Evolutionary conservation across 2,329 filamentous ascomycete genomes (phyloP).

Genomic region (Fusarium virguliforme): DNA sequence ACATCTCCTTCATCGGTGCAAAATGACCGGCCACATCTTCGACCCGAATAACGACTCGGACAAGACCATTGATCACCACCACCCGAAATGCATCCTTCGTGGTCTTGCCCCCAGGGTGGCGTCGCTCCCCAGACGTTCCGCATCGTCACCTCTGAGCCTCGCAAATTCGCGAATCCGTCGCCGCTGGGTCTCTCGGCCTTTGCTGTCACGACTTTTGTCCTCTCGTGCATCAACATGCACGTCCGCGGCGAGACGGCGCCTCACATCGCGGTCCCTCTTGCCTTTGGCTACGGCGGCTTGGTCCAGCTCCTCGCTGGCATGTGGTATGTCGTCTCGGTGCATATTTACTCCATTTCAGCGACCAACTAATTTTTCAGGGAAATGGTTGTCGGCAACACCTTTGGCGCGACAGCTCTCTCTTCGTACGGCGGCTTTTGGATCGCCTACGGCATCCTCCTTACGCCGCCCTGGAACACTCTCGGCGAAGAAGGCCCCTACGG

Average conservation of each 20-base stretch:
- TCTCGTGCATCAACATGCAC: slow-evolving; percentile 81
- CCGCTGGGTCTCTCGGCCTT: slow-evolving; percentile 83
- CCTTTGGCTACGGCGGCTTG: slow-evolving; percentile 81
- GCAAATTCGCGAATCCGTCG: slow-evolving; percentile 84
- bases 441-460: slow-evolving; percentile 79
- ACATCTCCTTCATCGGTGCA: background rate
- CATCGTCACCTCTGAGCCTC: slow-evolving; percentile 60
- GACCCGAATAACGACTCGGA: slow-evolving; percentile 14
- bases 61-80: slow-evolving; percentile 11
- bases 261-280: slow-evolving; percentile 78
- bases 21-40: slow-evolving; percentile 17
- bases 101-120: slow-evolving; percentile 71
- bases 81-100: background rate
- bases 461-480: slow-evolving; percentile 75
- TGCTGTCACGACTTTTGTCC: slow-evolving; percentile 85
- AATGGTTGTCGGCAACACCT: slow-evolving; percentile 89
- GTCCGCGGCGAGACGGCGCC: slow-evolving; percentile 72
- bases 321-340: slow-evolving; percentile 72
- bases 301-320: slow-evolving; percentile 86
- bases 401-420: slow-evolving; percentile 84
- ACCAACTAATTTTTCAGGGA: slow-evolving; percentile 69
- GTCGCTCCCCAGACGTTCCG: slow-evolving; percentile 51
- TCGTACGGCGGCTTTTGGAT: slow-evolving; percentile 91
- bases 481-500: slow-evolving; percentile 62
- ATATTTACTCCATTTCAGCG: background rate